These are phyloP conservation scores for Chamaenerion angustifolium DNA, from an alignment of 345 rosid species.

Conservation along the genomic window DNA sequence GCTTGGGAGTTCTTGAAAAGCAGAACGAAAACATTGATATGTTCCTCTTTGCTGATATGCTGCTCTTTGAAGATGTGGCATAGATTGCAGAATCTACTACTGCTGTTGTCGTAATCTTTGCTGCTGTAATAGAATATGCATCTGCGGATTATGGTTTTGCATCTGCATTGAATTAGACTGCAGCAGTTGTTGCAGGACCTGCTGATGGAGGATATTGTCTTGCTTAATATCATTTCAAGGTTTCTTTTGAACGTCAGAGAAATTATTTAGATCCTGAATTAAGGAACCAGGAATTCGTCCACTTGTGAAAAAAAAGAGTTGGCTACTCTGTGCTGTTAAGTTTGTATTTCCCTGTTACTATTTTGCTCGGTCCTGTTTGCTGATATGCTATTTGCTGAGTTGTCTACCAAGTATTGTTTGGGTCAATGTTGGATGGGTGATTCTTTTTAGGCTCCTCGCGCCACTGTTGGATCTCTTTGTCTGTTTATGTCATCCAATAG, in stretches of 20 bases:
- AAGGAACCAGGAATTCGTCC: slow-evolving; percentile 47
- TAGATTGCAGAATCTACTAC: slow-evolving; percentile 55
- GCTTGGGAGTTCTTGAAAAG: too few species aligned
- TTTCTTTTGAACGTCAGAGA: slow-evolving; percentile 64
- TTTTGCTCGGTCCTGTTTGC: too few species aligned
- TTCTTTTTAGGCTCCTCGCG: slow-evolving; percentile 62
- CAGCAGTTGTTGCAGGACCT: slow-evolving; percentile 64
- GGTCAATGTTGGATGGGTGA: slow-evolving; percentile 54
- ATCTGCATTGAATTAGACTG: slow-evolving; percentile 72
- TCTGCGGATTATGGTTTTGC: slow-evolving; percentile 58
- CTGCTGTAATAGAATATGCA: slow-evolving; percentile 59
- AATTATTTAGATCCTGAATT: slow-evolving; percentile 56
- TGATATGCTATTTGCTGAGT: too few species aligned
- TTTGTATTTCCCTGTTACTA: slow-evolving; percentile 59
- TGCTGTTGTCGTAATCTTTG: slow-evolving; percentile 50
- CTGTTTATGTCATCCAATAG: slow-evolving; percentile 30
- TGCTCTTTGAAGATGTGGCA: slow-evolving; percentile 75
- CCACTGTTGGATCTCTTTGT: slow-evolving; percentile 71
- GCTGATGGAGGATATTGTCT: slow-evolving; percentile 82
- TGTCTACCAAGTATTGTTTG: slow-evolving; percentile 39
- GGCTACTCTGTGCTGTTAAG: slow-evolving; percentile 58
- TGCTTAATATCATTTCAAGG: slow-evolving; percentile 72
- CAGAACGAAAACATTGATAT: too few species aligned
- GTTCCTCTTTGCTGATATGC: too few species aligned
- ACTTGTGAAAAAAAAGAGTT: slow-evolving; percentile 43